Base-by-base conservation (phyloP, 1,284 basidiomycete species). In the Moniliophthora roreri region DNA sequence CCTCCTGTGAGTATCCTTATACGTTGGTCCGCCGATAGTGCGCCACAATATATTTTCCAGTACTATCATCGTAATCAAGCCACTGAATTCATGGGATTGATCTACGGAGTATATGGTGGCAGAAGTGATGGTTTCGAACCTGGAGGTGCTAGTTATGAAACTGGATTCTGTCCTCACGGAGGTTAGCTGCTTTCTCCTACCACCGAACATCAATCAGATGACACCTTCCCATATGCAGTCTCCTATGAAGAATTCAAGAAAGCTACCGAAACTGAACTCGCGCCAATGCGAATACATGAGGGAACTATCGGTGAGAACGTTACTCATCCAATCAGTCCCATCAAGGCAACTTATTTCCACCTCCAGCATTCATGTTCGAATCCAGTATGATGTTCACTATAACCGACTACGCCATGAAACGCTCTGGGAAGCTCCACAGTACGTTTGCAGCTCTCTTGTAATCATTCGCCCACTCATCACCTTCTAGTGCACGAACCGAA, bases 1-100 rank as follows among this genome's bases (percentile, higher is more conserved):
- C 76, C 76, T 38, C 75, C 76, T n/a, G 75, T 73, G 53, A 56
- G 68, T 64, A 21, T 11, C 9, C 20, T 34, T 7, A 26, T 11
- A 15, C 21, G 32, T 16, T n/a, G 26, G 16, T 2, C 51, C 16
- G 10, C 13, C 35, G 28, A 48, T 37, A 32, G 7, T 48, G 11
- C 5, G 16, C 8, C 3, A 32, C 28, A n/a, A 7, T 52, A 16
- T 16, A 23, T 16, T 18, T 16, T 1, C 5, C 35, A 81, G 79
- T 87, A 83, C 63, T 85, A 82, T 64, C 84, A 87, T 67, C 74
- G 84, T 26, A 88, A 88, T 63, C 73, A 77, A 9, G 69, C 78
- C 0, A 79, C 78, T 0, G 84, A 87, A 64, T 79, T 86, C 58
- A 80, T 85, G 76, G 83, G 81, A 4, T 66, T 84, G 38, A 66